A percentile compares a stretch with the other conserved stretches of the same genome.
Conservation (phyloP, 306 rosid species). For the Trifolium dubium region DNA sequence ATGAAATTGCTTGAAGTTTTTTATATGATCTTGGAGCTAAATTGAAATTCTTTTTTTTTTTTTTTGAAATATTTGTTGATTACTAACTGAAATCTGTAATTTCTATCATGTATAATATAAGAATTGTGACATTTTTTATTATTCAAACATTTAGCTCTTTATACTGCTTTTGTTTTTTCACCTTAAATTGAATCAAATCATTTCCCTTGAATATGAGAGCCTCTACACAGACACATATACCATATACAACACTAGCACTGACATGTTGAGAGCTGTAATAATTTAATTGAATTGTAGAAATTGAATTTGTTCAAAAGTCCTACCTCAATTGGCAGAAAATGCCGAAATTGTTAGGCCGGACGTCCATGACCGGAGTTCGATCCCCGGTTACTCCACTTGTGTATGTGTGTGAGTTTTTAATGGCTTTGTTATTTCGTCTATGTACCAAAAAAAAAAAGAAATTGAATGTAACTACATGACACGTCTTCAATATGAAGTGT, state of each 20-base stretch:
- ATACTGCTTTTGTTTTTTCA: too few species aligned
- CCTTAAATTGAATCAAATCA: neutral
- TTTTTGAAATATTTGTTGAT: slow-evolving; percentile 24
- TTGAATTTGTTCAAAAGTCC: too few species aligned
- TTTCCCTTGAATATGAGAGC: neutral
- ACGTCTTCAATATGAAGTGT: neutral
- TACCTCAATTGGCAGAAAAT: too few species aligned
- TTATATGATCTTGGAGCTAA: slow-evolving; percentile 6
- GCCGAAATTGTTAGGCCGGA: too few species aligned
- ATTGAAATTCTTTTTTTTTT: slow-evolving; percentile 3
- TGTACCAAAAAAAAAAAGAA: too few species aligned
- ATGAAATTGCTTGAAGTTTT: slow-evolving; percentile 4
- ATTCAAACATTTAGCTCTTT: too few species aligned
- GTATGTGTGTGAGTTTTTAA: too few species aligned
- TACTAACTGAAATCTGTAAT: neutral
- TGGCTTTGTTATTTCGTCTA: too few species aligned
- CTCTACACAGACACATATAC: neutral
- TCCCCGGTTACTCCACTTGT: too few species aligned
- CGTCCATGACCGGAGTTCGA: too few species aligned
- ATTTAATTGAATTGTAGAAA: neutral
- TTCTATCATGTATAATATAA: too few species aligned
- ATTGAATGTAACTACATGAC: neutral
- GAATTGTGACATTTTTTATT: too few species aligned
- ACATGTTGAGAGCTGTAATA: neutral
- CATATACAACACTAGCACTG: neutral